Evolutionary conservation across 495 filamentous ascomycete genomes (phyloP), one percentile per base, ranked within the genome.

Genomic region (Aspergillus saccharolyticus): DNA sequence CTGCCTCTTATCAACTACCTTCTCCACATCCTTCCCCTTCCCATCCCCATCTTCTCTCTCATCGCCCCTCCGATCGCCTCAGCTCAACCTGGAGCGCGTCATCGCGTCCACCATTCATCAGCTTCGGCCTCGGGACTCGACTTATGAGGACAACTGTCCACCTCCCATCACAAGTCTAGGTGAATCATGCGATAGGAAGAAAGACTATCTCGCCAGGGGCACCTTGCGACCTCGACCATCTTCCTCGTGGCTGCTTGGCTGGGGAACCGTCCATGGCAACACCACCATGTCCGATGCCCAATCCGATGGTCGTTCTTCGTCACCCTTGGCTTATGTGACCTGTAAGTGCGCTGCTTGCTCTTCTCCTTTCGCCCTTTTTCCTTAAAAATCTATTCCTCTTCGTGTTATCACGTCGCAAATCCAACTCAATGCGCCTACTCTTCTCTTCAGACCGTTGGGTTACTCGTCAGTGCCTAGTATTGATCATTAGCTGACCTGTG

Each of bases 221-320:
- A 65, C 61, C 55, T 59, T 60, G 61, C 63, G 52, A 62, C 62
- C 65, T 66, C 64, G 46, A 57, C 42, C 52, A 44, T 56, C 62
- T 19, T 63, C 64, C 59, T 58, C 61, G 54, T 57, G 53, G 48
- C 56, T 49, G 24, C 44, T 53, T 60, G 56, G 59, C 63, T 60
- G 61, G 56, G 55, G 57, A 58, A 57, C 63, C 55, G 61, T 53
- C 60, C 60, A 65, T 68, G 63, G 63, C 59, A 66, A 63, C 70
- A 72, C 66, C 70, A 72, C 66, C 61, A 77, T 77, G 74, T 66
- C 71, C 66, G 69, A 71, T 69, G 66, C 63, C 61, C 70, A 71
- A 63, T 60, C 56, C 55, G 70, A 69, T 66, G 63, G 67, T 66
- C 59, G 54, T 59, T 63, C 64, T 59, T 63, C 64, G 21, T 66